Evolutionary conservation across 306 rosid genomes (phyloP).

Genomic region (Acacia acuminata): DNA sequence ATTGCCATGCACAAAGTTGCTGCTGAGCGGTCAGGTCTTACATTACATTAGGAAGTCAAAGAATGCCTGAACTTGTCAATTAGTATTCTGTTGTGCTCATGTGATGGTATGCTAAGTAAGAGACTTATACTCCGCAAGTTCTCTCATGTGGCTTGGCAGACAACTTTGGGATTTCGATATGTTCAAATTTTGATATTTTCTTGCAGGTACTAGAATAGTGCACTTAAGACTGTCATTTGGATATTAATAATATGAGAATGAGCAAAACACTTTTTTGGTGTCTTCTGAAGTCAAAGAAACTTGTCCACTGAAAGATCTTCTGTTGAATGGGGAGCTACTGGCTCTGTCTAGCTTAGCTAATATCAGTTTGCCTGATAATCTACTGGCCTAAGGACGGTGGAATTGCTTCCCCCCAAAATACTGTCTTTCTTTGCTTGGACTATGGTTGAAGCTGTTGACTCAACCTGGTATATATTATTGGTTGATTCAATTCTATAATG

Average conservation of each 20-base stretch:
- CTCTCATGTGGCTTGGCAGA: not conserved
- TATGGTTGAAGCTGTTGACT: not conserved
- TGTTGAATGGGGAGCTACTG: not conserved
- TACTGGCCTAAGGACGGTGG: not conserved
- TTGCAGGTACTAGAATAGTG: not conserved
- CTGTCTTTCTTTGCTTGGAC: not conserved
- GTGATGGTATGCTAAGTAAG: not conserved
- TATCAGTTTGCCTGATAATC: conserved; percentile 3
- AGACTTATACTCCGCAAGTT: not conserved
- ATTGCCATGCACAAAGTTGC: conserved; percentile 5
- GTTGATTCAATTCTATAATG: not conserved
- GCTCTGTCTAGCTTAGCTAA: not conserved
- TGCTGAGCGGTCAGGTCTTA: not conserved
- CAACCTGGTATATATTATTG: not conserved
- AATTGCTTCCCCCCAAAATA: not conserved
- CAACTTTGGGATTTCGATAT: not conserved
- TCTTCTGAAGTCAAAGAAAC: not conserved
- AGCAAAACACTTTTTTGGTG: not conserved
- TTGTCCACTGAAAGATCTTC: not conserved
- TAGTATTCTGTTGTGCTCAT: not conserved
- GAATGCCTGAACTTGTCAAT: not conserved
- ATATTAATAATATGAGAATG: not conserved
- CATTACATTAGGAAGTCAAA: conserved; percentile 20
- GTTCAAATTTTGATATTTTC: conserved; percentile 3
- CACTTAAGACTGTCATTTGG: conserved; percentile 10